phyloP scores from a whole-genome alignment of 768 basidiomycete genomes.

The Hygrophoropsis aurantiaca region DNA sequence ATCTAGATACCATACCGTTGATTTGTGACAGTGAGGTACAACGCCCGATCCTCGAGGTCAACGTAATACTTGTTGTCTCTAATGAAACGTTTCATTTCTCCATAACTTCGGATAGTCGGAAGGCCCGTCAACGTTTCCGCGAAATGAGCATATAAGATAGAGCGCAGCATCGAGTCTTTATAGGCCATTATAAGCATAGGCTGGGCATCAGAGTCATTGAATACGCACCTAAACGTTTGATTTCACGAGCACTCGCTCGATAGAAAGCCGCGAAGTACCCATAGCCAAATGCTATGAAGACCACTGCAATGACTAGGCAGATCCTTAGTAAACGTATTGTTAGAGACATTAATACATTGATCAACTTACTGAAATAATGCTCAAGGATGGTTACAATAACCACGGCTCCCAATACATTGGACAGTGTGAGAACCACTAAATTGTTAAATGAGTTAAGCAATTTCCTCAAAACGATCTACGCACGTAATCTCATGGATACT shows the following conservation, averaged over 20 bases:
- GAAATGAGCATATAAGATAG: constrained; percentile 74
- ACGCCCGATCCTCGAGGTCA: constrained; percentile 74
- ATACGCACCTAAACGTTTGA: constrained; percentile 52
- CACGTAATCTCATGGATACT: constrained; percentile 61
- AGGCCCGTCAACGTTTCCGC: constrained; percentile 74
- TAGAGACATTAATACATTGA: not conserved
- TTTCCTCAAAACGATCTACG: not conserved
- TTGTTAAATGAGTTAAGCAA: not conserved
- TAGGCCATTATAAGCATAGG: not conserved
- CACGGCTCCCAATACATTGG: constrained; percentile 51
- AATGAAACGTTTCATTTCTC: constrained; percentile 60
- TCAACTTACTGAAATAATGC: constrained; percentile 56
- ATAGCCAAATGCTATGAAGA: constrained; percentile 59
- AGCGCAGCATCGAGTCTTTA: constrained; percentile 69
- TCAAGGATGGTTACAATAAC: constrained; percentile 58
- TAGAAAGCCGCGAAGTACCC: constrained; percentile 69
- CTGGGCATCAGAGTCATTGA: not conserved
- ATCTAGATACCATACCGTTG: constrained; percentile 44
- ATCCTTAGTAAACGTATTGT: not conserved
- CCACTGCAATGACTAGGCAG: constrained; percentile 49
- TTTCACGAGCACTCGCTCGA: constrained; percentile 66
- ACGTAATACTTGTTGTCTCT: constrained; percentile 63
- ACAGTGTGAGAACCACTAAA: constrained; percentile 49
- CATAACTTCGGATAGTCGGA: constrained; percentile 73
- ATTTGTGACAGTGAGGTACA: constrained; percentile 64